phyloP scores from a whole-genome alignment of 106 monocot species.

The Acanthochlamys bracteata region DNA sequence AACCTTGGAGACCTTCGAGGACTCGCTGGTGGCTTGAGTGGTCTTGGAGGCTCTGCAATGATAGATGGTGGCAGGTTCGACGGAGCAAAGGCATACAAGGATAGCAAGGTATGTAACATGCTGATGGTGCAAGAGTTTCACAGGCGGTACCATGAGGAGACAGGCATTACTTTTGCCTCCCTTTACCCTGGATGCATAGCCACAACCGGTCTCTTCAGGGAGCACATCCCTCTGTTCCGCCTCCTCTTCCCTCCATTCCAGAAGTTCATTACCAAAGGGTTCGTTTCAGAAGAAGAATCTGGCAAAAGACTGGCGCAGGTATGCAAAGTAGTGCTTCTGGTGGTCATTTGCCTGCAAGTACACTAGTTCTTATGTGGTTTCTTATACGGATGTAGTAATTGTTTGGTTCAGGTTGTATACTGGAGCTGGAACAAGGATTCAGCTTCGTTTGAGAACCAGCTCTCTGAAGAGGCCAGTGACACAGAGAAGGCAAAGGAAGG shows the following conservation, averaged over 20 bases:
- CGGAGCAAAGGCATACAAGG: conserved; percentile 6
- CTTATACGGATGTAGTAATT: too few relatives aligned
- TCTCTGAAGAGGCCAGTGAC: conserved; percentile 84
- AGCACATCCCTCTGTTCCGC: conserved; percentile 77
- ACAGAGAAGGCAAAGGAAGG: conserved; percentile 64
- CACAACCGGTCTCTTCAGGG: conserved; percentile 68
- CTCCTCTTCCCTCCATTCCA: conserved; percentile 88
- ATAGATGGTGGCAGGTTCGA: conserved; percentile 1
- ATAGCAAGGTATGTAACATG: conserved; percentile 3
- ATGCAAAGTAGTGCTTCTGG: not conserved
- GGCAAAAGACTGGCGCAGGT: conserved; percentile 93
- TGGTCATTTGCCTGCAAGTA: too few relatives aligned
- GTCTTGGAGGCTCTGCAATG: not conserved
- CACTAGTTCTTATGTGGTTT: too few relatives aligned
- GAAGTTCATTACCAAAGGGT: conserved; percentile 94
- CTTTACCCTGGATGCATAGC: conserved; percentile 2
- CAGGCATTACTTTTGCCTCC: not conserved
- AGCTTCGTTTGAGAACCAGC: conserved; percentile 83
- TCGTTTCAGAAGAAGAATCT: conserved; percentile 80
- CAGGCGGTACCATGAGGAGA: conserved; percentile 2
- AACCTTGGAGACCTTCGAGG: conserved; percentile 2
- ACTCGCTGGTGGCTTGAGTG: not conserved
- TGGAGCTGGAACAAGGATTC: conserved; percentile 95
- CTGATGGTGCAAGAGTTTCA: conserved; percentile 3
- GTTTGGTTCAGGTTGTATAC: conserved; percentile 30